Percentiles rank a stretch among this genome's conserved stretches.
Conservation (phyloP, 177 flowering plant genomes). For the Vitis hybrid region DNA sequence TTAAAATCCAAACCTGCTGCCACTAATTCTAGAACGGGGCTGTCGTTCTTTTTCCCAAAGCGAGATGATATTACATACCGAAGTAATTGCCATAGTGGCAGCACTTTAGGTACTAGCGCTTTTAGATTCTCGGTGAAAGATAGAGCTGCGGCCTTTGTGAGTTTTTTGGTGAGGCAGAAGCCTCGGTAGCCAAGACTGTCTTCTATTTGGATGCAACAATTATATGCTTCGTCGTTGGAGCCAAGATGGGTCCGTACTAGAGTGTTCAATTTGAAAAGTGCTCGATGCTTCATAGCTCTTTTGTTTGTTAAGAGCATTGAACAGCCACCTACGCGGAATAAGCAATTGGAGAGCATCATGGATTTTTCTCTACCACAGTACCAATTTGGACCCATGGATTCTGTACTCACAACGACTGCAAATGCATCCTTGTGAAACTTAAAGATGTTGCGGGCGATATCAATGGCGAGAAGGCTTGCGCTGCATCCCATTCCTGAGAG, state of each 20-base stretch:
- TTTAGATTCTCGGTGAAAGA: conserved; percentile 31
- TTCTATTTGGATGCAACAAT: conserved; percentile 44
- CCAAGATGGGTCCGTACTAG: conserved; percentile 40
- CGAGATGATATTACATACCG: conserved; percentile 15
- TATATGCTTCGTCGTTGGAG: conserved; percentile 40
- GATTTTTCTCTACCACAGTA: conserved; percentile 47
- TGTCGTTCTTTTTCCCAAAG: neutral
- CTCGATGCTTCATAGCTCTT: conserved; percentile 15
- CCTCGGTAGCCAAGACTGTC: conserved; percentile 35
- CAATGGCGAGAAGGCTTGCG: conserved; percentile 44
- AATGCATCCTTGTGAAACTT: conserved; percentile 21
- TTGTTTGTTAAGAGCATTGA: conserved; percentile 47
- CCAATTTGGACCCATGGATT: conserved; percentile 48
- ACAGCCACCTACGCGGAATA: conserved; percentile 53
- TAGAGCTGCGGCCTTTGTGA: conserved; percentile 34
- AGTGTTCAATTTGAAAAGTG: conserved; percentile 30
- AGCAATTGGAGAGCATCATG: conserved; percentile 49
- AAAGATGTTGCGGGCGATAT: conserved; percentile 35
- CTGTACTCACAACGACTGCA: conserved; percentile 48
- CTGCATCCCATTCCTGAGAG: conserved; percentile 64
- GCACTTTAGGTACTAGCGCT: conserved; percentile 28
- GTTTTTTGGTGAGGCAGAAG: conserved; percentile 32
- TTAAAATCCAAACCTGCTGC: conserved; percentile 32
- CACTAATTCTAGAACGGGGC: neutral
- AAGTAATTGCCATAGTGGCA: conserved; percentile 33